These are phyloP conservation scores for Phialemoniopsis sp. DNA, from an alignment of 2,329 filamentous ascomycete species.

Conservation along the genomic window DNA sequence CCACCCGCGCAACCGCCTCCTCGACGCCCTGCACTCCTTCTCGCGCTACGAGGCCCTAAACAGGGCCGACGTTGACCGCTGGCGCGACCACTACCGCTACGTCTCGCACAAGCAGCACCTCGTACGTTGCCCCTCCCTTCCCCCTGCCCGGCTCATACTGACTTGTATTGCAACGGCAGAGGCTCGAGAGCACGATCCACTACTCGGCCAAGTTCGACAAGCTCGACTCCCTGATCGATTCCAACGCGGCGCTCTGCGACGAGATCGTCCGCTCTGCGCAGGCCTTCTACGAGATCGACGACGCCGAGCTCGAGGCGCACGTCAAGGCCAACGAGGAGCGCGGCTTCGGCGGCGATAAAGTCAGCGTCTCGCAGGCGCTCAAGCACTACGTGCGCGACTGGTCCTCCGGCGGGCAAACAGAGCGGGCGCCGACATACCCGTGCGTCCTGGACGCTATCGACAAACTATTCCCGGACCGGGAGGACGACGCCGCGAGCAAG, in stretches of 20 bases:
- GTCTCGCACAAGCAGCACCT: slow-evolving; percentile 25
- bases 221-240: slow-evolving; percentile 33
- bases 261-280: slow-evolving; percentile 39
- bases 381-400: slow-evolving; percentile 57
- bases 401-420: slow-evolving; percentile 38
- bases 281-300: slow-evolving; percentile 37
- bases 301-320: slow-evolving; percentile 38
- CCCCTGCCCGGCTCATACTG: neutral
- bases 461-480: slow-evolving; percentile 20
- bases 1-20: slow-evolving; percentile 31
- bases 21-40: slow-evolving; percentile 34
- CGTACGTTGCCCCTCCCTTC: slow-evolving; percentile 8
- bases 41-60: slow-evolving; percentile 26
- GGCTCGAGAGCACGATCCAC: slow-evolving; percentile 51
- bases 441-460: slow-evolving; percentile 29
- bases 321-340: slow-evolving; percentile 29
- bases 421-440: slow-evolving; percentile 37
- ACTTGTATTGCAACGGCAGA: slow-evolving; percentile 16
- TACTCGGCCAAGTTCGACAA: slow-evolving; percentile 50
- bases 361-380: slow-evolving; percentile 45
- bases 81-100: slow-evolving; percentile 29
- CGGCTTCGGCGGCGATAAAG: slow-evolving; percentile 35
- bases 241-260: slow-evolving; percentile 41
- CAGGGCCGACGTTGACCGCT: slow-evolving; percentile 27
- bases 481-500: slow-evolving; percentile 8